Evolutionary conservation across 352 stramenopile species (phyloP), one percentile per base, ranked within the genome.

Genomic region (Globisporangium spinosum): DNA sequence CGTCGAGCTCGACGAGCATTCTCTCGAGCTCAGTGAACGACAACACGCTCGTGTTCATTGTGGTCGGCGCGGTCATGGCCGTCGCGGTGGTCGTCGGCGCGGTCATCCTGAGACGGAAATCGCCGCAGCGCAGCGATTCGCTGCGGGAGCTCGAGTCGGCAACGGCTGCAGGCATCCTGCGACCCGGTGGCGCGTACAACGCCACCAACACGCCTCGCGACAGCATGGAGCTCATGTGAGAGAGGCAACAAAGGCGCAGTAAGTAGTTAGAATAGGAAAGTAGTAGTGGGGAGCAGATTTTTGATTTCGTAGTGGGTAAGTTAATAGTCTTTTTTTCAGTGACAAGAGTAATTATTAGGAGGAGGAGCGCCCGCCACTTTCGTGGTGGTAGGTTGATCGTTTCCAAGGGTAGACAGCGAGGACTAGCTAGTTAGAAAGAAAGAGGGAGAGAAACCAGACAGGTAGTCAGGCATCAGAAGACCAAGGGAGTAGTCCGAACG

Each of bases 11-110:
- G 15, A 40, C 63, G 9, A 40, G 15, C 25, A 57, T 3, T 22
- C 5, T 47, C 12, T 6, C 45, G 5, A 6, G 23, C 29, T 56
- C 49, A 1, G 25, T 65, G n/a, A 62, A 13, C 40, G 68, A 61
- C 38, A 73, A 73, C 43, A 63, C 58, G 17, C 55, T 67, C 58
- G 64, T 70, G 63, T 70, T 70, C 40, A 58, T 70, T 25, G 57
- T 70, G 17, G 68, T 73, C 17, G 64, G 68, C 4, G 63, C 45
- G 8, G 32, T 60, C 17, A 35, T 57, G 40, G 20, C n/a, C 10
- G 23, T 62, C 17, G 68, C 68, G 0, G 49, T 73, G 20, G 35
- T 58, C 15, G 27, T 73, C 20, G 68, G 63, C 25, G 68, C 64
- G 10, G 47, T 67, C 58, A 70, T 73, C 13, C 29, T 73, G 20